Base-by-base conservation (phyloP, 257 asterid genomes). In the Solanum bulbocastanum region DNA sequence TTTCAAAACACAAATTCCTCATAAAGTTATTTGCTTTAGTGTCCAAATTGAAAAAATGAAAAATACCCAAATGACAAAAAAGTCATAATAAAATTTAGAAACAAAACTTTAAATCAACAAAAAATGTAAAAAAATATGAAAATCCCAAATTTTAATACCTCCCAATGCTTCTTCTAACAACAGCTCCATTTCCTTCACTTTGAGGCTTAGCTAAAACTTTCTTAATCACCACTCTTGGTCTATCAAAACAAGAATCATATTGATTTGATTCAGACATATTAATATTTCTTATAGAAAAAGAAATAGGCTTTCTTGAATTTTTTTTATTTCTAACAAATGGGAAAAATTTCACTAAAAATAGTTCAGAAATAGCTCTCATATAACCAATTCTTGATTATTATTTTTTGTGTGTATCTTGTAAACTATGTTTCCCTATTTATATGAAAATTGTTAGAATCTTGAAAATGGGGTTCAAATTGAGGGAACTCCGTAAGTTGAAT, bases 91-190 rank as follows among this genome's bases (percentile, higher is more conserved):
- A 39, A 58, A 22, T 11, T 33, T 73, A 36, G 15, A 73, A 20
- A 73, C n/a, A 7, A 71, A 32, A 72, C 3, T 33, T 16, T 4
- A 36, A 36, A 74, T 74, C 30, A 75, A 25, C 32, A 32, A 27
- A 33, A 69, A 18, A 49, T 25, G 27, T 20, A 27, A 27, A 14
- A 14, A 87, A 39, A 40, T 5, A 25, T 25, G 11, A n/a, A 20
- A 13, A 79, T 42, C 14, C 2, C 37, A 79, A 44, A 16, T 44
- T 79, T 18, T 1, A 44, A 15, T 79, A 96, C 99, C 98, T 92
- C 60, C 99, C 99, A 91, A 97, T 97, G 91, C 96, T 95, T 91
- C 98, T 94, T 86, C 98, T 93, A 2, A 94, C 98, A 86, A 93
- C 90, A 11, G 98, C 98, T 60, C 99, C 98, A 46, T 87, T 89